Base-by-base conservation (phyloP, 1,139 yeast species). In the Torulaspora pretoriensis region DNA sequence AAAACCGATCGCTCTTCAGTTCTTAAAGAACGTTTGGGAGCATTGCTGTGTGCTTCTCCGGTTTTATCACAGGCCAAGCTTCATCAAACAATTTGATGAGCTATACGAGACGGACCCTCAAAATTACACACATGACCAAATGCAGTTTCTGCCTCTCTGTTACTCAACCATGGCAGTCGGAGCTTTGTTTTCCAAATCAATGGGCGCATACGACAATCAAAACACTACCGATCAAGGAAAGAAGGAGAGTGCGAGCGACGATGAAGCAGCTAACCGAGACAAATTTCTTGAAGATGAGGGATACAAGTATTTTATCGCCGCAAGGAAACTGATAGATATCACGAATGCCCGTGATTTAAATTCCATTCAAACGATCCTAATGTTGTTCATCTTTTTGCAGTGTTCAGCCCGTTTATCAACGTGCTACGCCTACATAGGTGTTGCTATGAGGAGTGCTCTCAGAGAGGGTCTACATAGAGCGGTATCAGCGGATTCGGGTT, bases 401-500 rank as follows among this genome's bases (percentile, higher is more conserved):
- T 88, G 96, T 62, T 84, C 95, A 2, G 96, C 96, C 1, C 73
- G 96, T 50, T 71, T 90, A 47, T 83, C 95, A 0, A 87, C 96
- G 0, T 89, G 97, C 65, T 89, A 89, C 63, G 82, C 95, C 0
- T 89, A 87, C 63, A 85, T 88, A 53, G 96, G 97, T n/a, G 83
- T 87, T 42, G 97, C 96, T 0, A 69, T 89, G 56, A 72, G 97
- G 60, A 83, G 92, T 41, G 95, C 95, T 0, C 68, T 89, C 42
- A 76, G 94, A 53, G 94, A 88, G 59, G 97, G 97, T 1, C 71
- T 87, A 28, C 97, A 89, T 64, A 72, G 97, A 53, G 82, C 83
- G 56, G 71, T 85, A 2, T 51, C 54, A 5, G 47, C 48, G n/a
- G 46, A 45, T 41, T 58, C 77, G 74, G 56, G 52, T 1, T 78